Percentiles rank a stretch among this genome's conserved stretches.
These are phyloP conservation scores for Trypanosoma boissoni DNA, from an alignment of 208 protist genomes.

Conservation along the genomic window DNA sequence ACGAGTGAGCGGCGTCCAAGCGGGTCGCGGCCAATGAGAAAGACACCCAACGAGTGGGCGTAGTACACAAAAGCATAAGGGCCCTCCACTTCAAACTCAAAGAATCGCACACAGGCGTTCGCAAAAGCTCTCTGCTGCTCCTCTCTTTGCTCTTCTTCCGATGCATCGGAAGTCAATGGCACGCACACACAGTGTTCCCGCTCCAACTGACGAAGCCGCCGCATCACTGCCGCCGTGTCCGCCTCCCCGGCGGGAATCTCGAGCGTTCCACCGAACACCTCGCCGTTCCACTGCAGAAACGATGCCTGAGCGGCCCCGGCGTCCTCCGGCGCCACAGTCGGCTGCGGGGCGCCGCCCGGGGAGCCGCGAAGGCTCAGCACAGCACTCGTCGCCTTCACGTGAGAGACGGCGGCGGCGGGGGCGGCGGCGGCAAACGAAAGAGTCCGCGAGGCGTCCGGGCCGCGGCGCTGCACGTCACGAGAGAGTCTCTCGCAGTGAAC, in stretches of 20 bases:
- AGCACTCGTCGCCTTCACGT: slow-evolving; percentile 48
- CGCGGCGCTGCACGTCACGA: slow-evolving; percentile 13
- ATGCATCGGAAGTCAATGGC: neutral
- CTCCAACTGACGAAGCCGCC: slow-evolving; percentile 60
- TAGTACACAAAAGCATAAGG: slow-evolving; percentile 86
- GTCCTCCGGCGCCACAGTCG: slow-evolving; percentile 29
- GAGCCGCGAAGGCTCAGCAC: slow-evolving; percentile 65
- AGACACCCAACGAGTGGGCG: slow-evolving; percentile 46
- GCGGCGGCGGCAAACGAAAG: slow-evolving; percentile 17
- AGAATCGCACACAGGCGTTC: slow-evolving; percentile 45
- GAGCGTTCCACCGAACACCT: slow-evolving; percentile 78
- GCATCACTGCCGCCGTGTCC: slow-evolving; percentile 67
- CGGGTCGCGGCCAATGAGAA: slow-evolving; percentile 87
- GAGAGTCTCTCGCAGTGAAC: slow-evolving; percentile 3
- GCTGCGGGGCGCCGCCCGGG: slow-evolving; percentile 47
- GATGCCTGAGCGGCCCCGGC: slow-evolving; percentile 12
- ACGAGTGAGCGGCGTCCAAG: slow-evolving; percentile 87
- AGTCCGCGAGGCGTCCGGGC: too few species aligned
- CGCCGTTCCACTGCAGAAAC: slow-evolving; percentile 85
- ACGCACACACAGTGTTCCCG: slow-evolving; percentile 17
- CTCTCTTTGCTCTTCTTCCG: neutral
- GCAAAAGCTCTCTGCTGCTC: slow-evolving; percentile 56
- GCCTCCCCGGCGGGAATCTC: slow-evolving; percentile 59
- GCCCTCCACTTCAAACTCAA: slow-evolving; percentile 74
- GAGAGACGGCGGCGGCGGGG: slow-evolving; percentile 11